A percentile compares a stretch with the other conserved stretches of the same genome.
Conservation (phyloP, 2,329 filamentous ascomycete genomes). For the Trichoderma endophyticum region DNA sequence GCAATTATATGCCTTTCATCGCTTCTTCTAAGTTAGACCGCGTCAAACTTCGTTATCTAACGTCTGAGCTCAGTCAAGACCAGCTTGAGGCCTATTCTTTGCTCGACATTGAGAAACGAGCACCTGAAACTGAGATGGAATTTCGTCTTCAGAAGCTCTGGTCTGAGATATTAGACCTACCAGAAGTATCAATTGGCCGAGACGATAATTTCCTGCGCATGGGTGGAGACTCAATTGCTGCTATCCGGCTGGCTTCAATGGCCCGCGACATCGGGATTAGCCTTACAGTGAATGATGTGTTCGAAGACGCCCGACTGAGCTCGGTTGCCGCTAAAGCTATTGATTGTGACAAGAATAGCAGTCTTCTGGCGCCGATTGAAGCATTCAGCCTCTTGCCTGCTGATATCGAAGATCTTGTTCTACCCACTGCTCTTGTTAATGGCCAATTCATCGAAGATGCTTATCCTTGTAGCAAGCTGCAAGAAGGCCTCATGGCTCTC, state of each 20-base stretch:
- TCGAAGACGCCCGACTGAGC: conserved; percentile 18
- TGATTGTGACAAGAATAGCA: background rate
- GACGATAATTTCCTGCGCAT: conserved; percentile 21
- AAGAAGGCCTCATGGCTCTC: conserved; percentile 29
- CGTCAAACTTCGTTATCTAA: background rate
- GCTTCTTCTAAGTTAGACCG: conserved; percentile 17
- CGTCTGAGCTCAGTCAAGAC: background rate
- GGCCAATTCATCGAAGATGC: conserved; percentile 20
- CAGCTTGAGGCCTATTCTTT: background rate
- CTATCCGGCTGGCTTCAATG: conserved; percentile 19
- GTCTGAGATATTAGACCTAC: conserved; percentile 17
- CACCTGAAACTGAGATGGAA: conserved; percentile 20
- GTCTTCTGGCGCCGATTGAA: background rate
- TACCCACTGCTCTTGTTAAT: background rate
- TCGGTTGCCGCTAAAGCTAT: conserved; percentile 1
- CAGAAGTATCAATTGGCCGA: conserved; percentile 10
- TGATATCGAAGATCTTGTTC: background rate
- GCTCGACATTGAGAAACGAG: background rate
- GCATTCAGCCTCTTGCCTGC: conserved; percentile 8
- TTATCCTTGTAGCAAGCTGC: conserved; percentile 24
- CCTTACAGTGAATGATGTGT: conserved; percentile 18
- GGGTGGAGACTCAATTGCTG: conserved; percentile 21
- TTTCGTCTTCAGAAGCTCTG: conserved; percentile 21
- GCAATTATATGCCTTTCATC: conserved; percentile 35
- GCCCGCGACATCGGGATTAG: conserved; percentile 14